phyloP scores from a whole-genome alignment of 2,329 filamentous ascomycete genomes.

The Dactylellina cionopaga region DNA sequence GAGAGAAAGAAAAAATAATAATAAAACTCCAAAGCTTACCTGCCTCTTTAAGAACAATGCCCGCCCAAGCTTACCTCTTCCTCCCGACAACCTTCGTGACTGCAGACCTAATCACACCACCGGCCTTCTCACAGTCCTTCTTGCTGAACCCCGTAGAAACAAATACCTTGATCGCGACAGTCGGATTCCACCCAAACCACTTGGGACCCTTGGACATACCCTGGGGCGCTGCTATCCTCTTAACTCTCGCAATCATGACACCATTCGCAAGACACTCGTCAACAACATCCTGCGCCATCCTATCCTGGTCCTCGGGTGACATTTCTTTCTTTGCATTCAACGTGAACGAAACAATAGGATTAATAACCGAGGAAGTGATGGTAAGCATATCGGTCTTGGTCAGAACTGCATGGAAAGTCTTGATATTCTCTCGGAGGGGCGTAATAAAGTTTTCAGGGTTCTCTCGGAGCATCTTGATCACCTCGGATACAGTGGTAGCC shows the following conservation, averaged over 20 bases:
- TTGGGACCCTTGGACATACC: constrained; percentile 68
- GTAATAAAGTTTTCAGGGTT: constrained; percentile 79
- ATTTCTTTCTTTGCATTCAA: constrained; percentile 39
- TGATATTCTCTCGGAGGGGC: constrained; percentile 85
- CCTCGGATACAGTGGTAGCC: constrained; percentile 94
- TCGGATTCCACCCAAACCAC: constrained; percentile 77
- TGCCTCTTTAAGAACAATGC: not conserved
- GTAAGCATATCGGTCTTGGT: constrained; percentile 91
- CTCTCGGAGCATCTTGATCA: constrained; percentile 83
- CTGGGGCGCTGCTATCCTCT: constrained; percentile 72
- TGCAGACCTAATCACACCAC: constrained; percentile 85
- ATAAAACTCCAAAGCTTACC: constrained; percentile 2
- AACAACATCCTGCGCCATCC: constrained; percentile 86
- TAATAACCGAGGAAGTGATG: constrained; percentile 63
- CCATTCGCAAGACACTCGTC: constrained; percentile 94
- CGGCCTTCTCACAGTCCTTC: constrained; percentile 96
- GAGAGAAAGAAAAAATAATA: too few species aligned
- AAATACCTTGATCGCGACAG: constrained; percentile 79
- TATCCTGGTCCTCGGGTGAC: constrained; percentile 75
- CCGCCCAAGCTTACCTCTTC: constrained; percentile 54
- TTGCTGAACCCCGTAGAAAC: constrained; percentile 86
- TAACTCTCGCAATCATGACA: constrained; percentile 87
- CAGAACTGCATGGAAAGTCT: constrained; percentile 83
- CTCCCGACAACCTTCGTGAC: constrained; percentile 86
- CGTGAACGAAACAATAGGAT: constrained; percentile 29